Percentiles rank a stretch among this genome's conserved stretches.
Evolutionary conservation across 2,329 filamentous ascomycete species (phyloP).

Genomic region (Tolypocladium cylindrosporum): DNA sequence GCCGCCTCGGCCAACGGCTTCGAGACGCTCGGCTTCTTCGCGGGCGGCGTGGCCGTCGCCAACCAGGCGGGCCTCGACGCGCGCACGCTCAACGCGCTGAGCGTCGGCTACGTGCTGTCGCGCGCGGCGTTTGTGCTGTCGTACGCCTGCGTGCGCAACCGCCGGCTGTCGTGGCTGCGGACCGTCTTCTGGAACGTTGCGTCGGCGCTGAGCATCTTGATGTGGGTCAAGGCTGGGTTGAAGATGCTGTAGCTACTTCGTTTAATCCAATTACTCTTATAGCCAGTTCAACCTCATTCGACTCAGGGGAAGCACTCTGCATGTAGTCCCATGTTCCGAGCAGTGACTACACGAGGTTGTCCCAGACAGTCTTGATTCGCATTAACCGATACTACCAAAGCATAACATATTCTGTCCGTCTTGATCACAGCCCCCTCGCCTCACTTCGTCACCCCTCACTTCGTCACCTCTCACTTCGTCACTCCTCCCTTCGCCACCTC

Average conservation of each 20-base stretch:
- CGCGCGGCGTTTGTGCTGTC: slow-evolving; percentile 29
- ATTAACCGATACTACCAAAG: no score
- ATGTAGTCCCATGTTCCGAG: no score
- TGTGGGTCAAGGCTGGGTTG: slow-evolving; percentile 32
- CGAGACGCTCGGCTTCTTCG: slow-evolving; percentile 33
- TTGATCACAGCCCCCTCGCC: no score
- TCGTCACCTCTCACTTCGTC: no score
- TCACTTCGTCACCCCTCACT: no score
- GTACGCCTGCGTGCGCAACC: slow-evolving; percentile 34
- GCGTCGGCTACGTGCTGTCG: slow-evolving; percentile 27
- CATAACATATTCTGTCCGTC: no score
- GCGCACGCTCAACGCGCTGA: slow-evolving; percentile 27
- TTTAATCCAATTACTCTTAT: no score
- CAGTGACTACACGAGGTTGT: no score
- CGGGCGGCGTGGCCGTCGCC: slow-evolving; percentile 33
- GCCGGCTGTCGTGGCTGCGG: slow-evolving; percentile 24
- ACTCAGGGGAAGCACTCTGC: no score
- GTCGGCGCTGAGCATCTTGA: slow-evolving; percentile 18
- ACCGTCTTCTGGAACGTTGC: slow-evolving; percentile 28
- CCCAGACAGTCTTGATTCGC: no score
- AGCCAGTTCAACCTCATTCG: no score
- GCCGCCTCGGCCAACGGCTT: slow-evolving; percentile 34
- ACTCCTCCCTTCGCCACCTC: no score
- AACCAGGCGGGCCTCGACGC: slow-evolving; percentile 29
- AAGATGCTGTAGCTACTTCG: slow-evolving; percentile 4